Evolutionary conservation across 345 rosid species (phyloP), one percentile per base, ranked within the genome.

Genomic region (Draba incana): DNA sequence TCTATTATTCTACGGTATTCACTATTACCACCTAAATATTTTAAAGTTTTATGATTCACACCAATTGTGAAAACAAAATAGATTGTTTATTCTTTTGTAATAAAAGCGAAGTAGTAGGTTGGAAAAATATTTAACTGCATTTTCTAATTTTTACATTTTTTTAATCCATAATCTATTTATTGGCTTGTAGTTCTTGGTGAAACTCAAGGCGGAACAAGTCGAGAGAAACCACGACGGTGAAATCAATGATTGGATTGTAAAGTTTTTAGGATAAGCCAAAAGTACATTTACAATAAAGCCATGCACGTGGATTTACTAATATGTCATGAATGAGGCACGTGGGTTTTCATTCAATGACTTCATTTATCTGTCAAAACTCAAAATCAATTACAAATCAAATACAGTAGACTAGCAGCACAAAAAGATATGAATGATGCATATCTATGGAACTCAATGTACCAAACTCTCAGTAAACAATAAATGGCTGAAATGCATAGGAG

Each of bases 261-360:
- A 65, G 69, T 52, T 51, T 20, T 39, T 39, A 51, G 12, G 59
- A 64, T 51, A 39, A 63, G 46, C 57, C 35, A 49, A 62, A 63
- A 63, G 57, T 35, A 63, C 68, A 35, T 20, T 2, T 35, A 63
- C 57, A 51, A 3, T 39, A 51, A 64, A 39, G 59, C 1, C 59
- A 64, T 64, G 50, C 59, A 64, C 59, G 69, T 51, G 69, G 25
- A 39, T 7, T 25, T 24, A 51, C 57, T 10, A n/a, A 6, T 39
- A 51, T 39, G 41, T 39, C 58, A 64, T 64, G 14, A 64, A 50
- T 50, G 58, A 25, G 39, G 7, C 59, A 51, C 58, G 69, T 64
- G 69, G 69, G 14, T 38, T 7, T 63, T 38, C 47, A 64, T 24
- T 50, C 69, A 51, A 10, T 64, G 20, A 37, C 46, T 25, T 49